A percentile compares a stretch with the other conserved stretches of the same genome.
phyloP scores from a whole-genome alignment of 2,329 filamentous ascomycete species.

The Colletotrichum siamense region DNA sequence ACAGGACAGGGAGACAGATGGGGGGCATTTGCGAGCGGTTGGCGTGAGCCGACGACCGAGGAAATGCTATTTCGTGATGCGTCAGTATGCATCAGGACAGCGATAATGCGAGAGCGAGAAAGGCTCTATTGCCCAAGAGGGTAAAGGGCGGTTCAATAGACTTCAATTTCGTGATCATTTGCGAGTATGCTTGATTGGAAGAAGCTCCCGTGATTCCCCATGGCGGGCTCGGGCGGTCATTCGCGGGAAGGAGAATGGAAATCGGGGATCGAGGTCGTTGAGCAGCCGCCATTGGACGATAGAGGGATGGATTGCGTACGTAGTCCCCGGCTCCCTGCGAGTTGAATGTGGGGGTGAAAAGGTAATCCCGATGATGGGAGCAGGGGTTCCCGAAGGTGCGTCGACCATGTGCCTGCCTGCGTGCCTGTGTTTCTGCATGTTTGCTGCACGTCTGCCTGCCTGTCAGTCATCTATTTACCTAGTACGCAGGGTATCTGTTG shows the following conservation, averaged over 20 bases:
- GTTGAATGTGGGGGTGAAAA: background rate
- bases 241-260: background rate
- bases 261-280: background rate
- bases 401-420: background rate
- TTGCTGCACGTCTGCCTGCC: background rate
- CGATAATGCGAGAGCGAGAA: background rate
- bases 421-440: background rate
- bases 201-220: constrained; percentile 4
- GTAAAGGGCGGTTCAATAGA: background rate
- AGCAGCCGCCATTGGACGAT: background rate
- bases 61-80: background rate
- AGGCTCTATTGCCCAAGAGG: background rate
- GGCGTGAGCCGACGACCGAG: background rate
- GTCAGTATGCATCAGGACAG: background rate
- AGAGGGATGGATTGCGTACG: background rate
- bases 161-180: background rate
- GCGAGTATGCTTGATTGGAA: constrained; percentile 11
- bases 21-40: background rate
- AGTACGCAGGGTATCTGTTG: background rate
- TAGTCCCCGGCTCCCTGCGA: background rate
- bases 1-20: background rate
- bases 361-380: background rate
- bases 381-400: background rate
- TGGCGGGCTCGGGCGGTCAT: background rate
- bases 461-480: background rate